phyloP scores from a whole-genome alignment of 768 basidiomycete genomes.

The Tephrocybe rancida region DNA sequence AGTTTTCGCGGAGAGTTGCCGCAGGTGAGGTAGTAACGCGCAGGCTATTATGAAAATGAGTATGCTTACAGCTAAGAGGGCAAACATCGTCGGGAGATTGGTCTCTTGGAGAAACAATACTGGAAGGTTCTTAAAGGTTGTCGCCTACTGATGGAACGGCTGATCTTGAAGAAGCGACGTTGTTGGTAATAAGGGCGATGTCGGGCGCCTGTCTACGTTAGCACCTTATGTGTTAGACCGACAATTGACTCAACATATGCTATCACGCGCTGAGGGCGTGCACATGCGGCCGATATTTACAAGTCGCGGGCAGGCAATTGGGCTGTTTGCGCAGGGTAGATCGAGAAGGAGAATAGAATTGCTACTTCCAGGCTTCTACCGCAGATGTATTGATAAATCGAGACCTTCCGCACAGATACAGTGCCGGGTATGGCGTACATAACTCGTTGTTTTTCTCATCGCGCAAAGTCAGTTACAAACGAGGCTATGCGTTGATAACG shows the following conservation, averaged over 20 bases:
- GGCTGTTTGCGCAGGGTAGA: no score
- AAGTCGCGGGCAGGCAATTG: no score
- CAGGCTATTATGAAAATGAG: conserved; percentile 12
- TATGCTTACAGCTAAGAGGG: conserved; percentile 2
- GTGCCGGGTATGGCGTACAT: background rate
- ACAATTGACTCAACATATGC: background rate
- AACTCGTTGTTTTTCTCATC: background rate
- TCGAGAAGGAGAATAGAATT: no score
- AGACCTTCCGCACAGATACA: background rate
- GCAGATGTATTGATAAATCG: no score
- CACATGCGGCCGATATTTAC: no score
- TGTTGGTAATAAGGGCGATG: background rate
- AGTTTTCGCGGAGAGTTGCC: conserved; percentile 17
- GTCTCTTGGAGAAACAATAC: background rate
- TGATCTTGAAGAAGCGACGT: background rate
- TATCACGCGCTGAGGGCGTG: no score
- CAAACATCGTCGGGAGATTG: conserved; percentile 4
- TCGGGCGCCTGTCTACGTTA: background rate
- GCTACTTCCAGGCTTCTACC: no score
- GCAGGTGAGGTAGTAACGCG: conserved; percentile 13
- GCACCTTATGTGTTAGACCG: background rate
- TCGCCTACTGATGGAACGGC: background rate
- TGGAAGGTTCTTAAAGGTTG: background rate
- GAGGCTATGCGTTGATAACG: conserved; percentile 2
- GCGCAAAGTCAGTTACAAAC: conserved; percentile 1